These are phyloP conservation scores for Candida chauliodis DNA, from an alignment of 805 yeast species.

Conservation along the genomic window DNA sequence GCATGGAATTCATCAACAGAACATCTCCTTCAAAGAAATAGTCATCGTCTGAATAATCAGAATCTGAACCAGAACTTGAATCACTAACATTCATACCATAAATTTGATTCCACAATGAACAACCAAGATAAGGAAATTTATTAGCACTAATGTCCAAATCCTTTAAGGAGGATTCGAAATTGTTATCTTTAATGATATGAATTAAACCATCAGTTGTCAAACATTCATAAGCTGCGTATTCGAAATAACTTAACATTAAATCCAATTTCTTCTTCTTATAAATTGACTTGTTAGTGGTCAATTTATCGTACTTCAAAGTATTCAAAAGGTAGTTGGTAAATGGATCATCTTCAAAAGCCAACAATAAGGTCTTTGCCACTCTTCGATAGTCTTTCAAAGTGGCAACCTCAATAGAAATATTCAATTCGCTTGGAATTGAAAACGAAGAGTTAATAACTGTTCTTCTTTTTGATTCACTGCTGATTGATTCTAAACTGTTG, in stretches of 20 bases:
- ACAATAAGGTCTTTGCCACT: slow-evolving; percentile 51
- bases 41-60: slow-evolving; percentile 17
- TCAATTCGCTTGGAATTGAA: slow-evolving; percentile 14
- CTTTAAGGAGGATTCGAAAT: slow-evolving; percentile 33
- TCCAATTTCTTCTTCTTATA: slow-evolving; percentile 33
- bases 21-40: slow-evolving; percentile 19
- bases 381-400: slow-evolving; percentile 46
- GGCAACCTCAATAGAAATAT: slow-evolving; percentile 17
- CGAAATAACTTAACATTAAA: slow-evolving; percentile 49
- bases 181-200: slow-evolving; percentile 46
- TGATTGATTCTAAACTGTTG: slow-evolving; percentile 6
- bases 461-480: slow-evolving; percentile 1
- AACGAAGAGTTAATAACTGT: slow-evolving; percentile 7
- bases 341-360: slow-evolving; percentile 54
- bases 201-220: slow-evolving; percentile 49
- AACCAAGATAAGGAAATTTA: slow-evolving; percentile 48
- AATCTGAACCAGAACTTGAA: slow-evolving; percentile 14
- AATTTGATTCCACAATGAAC: slow-evolving; percentile 43
- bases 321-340: slow-evolving; percentile 49
- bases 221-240: slow-evolving; percentile 50
- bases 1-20: slow-evolving; percentile 22
- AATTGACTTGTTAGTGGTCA: slow-evolving; percentile 10
- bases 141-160: slow-evolving; percentile 21
- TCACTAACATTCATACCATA: slow-evolving; percentile 8
- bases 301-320: slow-evolving; percentile 30